Evolutionary conservation across 164 flowering plant species (phyloP), one percentile per base, ranked within the genome.

Genomic region (Annona squamosa): DNA sequence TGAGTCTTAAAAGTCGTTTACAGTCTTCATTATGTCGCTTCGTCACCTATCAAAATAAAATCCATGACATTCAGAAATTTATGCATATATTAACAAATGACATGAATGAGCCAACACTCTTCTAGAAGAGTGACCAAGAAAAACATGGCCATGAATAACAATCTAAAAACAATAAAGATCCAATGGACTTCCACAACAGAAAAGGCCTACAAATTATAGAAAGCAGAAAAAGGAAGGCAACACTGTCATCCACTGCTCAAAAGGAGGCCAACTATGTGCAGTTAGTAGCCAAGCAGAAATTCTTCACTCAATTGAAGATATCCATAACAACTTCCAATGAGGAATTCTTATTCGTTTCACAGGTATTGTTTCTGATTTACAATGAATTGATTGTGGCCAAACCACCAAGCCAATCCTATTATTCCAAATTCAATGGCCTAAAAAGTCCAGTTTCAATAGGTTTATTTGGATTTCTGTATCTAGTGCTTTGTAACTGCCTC

Each of bases 11-110:
- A 78, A 96, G 95, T 72, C 80, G 88, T 80, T 92, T 89, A 89
- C 99, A 93, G 78, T 93, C 99, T 12, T 93, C 99, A 82, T 92
- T 96, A 80, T 96, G 98, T 78, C 92, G 97, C 82, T 83, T 85
- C 44, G 99, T 95, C 77, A 93, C 99, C 98, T 94, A 77, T 66
- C 77, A 73, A 75, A 68, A 63, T 67, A 80, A 73, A 59, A 10
- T 48, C 26, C 52, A 46, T 43, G 77, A 4, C 37, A 48, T 63
- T 12, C 45, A 66, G 12, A 42, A 10, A 42, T 42, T 19, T 66
- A 52, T 52, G 59, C 59, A 52, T 52, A 12, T 6, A 52, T 16
- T 9, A 10, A 7, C 37, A 5, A 64, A 65, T 37, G 68, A 45
- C 41, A 41, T 65, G 42, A 65, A 66, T 37, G 46, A 66, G 46